Evolutionary conservation across 2,329 filamentous ascomycete genomes (phyloP).

Genomic region (Diplodia mutila): DNA sequence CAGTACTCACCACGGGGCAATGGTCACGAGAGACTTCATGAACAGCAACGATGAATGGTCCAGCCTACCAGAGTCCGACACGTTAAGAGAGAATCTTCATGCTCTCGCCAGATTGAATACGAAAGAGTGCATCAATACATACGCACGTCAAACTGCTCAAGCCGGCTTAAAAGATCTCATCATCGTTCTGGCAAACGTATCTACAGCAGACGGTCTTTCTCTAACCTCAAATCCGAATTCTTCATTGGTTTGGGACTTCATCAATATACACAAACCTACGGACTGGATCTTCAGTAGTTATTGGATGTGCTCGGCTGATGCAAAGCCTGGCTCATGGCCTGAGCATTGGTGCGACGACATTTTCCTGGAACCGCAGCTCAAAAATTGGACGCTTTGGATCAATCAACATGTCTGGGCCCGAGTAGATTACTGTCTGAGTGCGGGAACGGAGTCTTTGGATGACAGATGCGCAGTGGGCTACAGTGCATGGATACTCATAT

Average conservation of each 20-base stretch:
- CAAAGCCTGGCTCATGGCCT: background rate
- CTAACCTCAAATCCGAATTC: background rate
- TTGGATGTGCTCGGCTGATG: background rate
- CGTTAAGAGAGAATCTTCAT: background rate
- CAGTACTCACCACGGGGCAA: background rate
- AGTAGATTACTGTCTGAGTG: background rate
- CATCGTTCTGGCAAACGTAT: background rate
- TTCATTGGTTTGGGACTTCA: background rate
- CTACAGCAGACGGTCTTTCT: background rate
- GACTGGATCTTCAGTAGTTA: background rate
- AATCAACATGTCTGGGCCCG: background rate
- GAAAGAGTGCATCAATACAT: background rate
- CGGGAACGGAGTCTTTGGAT: background rate
- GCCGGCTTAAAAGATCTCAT: background rate
- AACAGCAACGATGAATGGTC: background rate
- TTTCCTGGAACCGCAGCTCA: background rate
- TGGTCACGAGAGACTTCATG: background rate
- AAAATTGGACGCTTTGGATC: background rate
- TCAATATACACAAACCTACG: background rate
- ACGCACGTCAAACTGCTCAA: background rate
- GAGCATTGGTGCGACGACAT: background rate
- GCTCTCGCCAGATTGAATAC: background rate
- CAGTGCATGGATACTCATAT: background rate
- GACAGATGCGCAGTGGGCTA: background rate
- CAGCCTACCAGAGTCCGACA: too few species aligned